phyloP scores from a whole-genome alignment of 1,139 yeast genomes.

The Pichia cactophila region DNA sequence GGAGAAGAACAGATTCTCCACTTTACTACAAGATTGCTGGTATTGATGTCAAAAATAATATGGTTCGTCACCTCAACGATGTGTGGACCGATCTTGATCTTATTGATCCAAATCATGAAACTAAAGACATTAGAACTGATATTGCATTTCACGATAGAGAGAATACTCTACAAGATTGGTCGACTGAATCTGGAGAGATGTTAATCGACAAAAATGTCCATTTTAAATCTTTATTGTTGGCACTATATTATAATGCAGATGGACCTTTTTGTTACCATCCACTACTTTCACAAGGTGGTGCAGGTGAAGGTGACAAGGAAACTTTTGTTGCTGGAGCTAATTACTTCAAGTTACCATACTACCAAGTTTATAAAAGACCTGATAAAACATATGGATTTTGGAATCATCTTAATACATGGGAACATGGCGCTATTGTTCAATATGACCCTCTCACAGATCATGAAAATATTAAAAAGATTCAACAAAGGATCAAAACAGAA shows the following conservation, averaged over 20 bases:
- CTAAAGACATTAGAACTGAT: conserved; percentile 10
- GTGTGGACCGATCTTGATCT: conserved; percentile 22
- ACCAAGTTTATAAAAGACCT: conserved; percentile 39
- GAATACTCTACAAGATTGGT: conserved; percentile 52
- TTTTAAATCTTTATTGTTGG: conserved; percentile 40
- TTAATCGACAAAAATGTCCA: conserved; percentile 46
- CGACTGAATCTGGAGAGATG: conserved; percentile 57
- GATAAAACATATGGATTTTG: conserved; percentile 26
- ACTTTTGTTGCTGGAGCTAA: conserved; percentile 58
- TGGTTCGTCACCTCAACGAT: conserved; percentile 24
- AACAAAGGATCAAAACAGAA: conserved; percentile 15
- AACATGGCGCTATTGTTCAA: conserved; percentile 37
- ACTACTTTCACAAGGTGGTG: conserved; percentile 47
- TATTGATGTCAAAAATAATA: conserved; percentile 17
- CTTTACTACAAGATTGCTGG: conserved; percentile 48
- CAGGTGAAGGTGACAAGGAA: conserved; percentile 59
- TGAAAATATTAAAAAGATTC: conserved; percentile 23
- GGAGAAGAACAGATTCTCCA: conserved; percentile 60
- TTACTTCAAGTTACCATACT: conserved; percentile 41
- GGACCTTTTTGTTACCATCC: conserved; percentile 51
- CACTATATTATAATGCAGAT: conserved; percentile 49
- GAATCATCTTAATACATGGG: conserved; percentile 20
- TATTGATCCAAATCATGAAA: conserved; percentile 7
- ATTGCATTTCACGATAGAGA: conserved; percentile 44
- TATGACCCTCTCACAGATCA: conserved; percentile 37